phyloP scores from a whole-genome alignment of 2,329 filamentous ascomycete species.

The Xylariaceae sp. region DNA sequence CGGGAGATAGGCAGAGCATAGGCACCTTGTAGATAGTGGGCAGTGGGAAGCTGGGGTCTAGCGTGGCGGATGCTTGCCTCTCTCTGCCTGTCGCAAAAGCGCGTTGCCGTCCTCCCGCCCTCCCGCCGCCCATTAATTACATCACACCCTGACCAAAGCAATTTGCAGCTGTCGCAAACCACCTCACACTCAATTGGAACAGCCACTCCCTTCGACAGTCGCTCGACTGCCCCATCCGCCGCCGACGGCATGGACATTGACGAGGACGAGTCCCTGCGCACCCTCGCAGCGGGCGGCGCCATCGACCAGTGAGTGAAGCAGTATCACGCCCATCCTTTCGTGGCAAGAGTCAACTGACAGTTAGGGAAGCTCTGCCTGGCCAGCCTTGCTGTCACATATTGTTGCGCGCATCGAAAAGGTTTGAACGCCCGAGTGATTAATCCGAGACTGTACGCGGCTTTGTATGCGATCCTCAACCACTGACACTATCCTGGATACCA shows the following conservation, averaged over 20 bases:
- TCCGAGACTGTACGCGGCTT: constrained; percentile 11
- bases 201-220: background rate
- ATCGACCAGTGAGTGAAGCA: constrained; percentile 53
- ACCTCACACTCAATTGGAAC: background rate
- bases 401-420: constrained; percentile 51
- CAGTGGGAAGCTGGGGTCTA: no score
- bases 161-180: constrained; percentile 9
- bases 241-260: constrained; percentile 54
- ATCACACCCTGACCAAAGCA: background rate
- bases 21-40: no score
- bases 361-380: constrained; percentile 36
- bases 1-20: no score
- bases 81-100: no score
- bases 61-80: no score
- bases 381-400: constrained; percentile 36
- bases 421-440: constrained; percentile 17
- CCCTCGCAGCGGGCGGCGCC: constrained; percentile 48
- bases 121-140: no score
- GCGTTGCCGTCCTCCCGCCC: no score
- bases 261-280: constrained; percentile 48
- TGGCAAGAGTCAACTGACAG: constrained; percentile 20
- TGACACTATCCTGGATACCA: constrained; percentile 34
- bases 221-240: background rate
- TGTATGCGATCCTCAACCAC: constrained; percentile 5
- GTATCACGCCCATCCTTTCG: background rate